phyloP scores from a whole-genome alignment of 2,329 filamentous ascomycete genomes.

The Phaeosphaeria sp. region DNA sequence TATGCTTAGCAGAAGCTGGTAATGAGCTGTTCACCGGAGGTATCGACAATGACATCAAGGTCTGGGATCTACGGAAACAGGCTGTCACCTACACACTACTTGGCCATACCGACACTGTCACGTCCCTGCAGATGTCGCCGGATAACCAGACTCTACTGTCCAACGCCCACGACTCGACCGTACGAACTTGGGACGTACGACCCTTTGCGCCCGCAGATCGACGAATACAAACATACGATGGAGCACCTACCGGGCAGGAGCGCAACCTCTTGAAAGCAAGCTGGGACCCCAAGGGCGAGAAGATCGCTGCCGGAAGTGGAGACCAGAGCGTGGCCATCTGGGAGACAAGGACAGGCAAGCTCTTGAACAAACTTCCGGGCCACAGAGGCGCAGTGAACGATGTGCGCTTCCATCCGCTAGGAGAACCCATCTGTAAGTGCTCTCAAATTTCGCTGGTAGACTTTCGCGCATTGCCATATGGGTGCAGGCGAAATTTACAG shows the following conservation, averaged over 20 bases:
- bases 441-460: background rate
- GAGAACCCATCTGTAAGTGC: constrained; percentile 85
- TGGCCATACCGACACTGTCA: constrained; percentile 91
- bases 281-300: constrained; percentile 87
- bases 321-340: constrained; percentile 92
- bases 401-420: constrained; percentile 84
- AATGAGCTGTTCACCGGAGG: constrained; percentile 95
- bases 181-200: constrained; percentile 93
- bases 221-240: constrained; percentile 86
- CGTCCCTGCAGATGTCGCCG: constrained; percentile 87
- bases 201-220: constrained; percentile 91
- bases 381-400: constrained; percentile 96
- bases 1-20: constrained; percentile 90
- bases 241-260: constrained; percentile 85
- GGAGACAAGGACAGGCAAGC: constrained; percentile 86
- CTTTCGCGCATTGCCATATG: too few species aligned
- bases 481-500: too few species aligned
- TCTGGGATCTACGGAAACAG: constrained; percentile 96
- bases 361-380: constrained; percentile 92
- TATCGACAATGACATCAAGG: constrained; percentile 96
- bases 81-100: constrained; percentile 84
- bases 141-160: constrained; percentile 90
- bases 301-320: constrained; percentile 85
- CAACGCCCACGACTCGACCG: constrained; percentile 92
- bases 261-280: constrained; percentile 90